These are phyloP conservation scores for Angophora floribunda DNA, from an alignment of 345 rosid genomes.

Conservation along the genomic window DNA sequence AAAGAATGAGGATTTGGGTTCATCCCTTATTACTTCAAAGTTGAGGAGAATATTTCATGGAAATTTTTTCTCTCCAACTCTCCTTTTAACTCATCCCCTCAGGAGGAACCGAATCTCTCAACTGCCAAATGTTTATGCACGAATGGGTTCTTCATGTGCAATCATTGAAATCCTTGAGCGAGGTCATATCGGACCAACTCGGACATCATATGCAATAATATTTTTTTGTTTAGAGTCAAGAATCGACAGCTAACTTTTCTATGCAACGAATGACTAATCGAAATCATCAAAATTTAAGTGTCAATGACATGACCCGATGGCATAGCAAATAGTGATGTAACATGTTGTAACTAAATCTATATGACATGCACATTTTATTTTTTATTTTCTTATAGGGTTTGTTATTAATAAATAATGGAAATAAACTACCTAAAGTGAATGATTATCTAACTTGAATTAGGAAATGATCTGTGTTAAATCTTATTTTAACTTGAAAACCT, in stretches of 20 bases:
- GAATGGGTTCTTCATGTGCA: not conserved
- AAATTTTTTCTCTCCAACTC: not conserved
- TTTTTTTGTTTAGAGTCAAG: not conserved
- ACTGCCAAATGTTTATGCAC: not conserved
- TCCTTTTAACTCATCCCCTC: not conserved
- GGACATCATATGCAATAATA: not conserved
- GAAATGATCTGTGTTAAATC: not conserved
- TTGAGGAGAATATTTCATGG: not conserved
- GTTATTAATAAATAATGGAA: too few relatives aligned
- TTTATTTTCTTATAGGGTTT: too few relatives aligned
- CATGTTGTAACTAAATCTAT: not conserved
- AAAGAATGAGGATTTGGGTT: not conserved
- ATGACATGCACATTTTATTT: not conserved
- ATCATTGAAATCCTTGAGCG: too few relatives aligned
- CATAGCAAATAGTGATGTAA: not conserved
- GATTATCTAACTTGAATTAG: not conserved
- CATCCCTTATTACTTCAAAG: too few relatives aligned
- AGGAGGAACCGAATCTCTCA: not conserved
- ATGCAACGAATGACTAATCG: not conserved
- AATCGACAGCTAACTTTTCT: not conserved
- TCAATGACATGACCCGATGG: accelerated
- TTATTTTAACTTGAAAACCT: not conserved
- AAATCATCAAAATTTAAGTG: not conserved
- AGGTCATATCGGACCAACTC: not conserved
- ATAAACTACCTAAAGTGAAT: not conserved